Conservation (phyloP, 176 grass and related monocot species). For the Cymbopogon citratus region DNA sequence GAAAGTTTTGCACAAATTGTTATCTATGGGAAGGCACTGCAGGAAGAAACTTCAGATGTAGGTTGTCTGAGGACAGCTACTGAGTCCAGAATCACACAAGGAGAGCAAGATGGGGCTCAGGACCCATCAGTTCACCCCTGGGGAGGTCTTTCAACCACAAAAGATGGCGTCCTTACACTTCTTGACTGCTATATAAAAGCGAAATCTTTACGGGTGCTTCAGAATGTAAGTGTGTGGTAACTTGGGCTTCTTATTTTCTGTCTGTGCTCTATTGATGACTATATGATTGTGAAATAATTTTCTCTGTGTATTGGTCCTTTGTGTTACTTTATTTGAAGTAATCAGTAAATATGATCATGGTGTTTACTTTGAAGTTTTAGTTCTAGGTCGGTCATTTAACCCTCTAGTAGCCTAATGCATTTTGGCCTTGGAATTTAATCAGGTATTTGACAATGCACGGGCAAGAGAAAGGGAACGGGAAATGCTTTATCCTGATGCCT, state of each 20-base stretch:
- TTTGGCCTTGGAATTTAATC: constrained; percentile 11
- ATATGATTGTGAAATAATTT: constrained; percentile 11
- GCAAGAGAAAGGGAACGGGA: constrained; percentile 87
- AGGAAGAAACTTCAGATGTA: constrained; percentile 40
- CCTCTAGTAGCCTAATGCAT: constrained; percentile 22
- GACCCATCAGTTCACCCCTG: constrained; percentile 76
- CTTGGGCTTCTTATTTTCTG: constrained; percentile 4
- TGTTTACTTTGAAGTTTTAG: constrained; percentile 7
- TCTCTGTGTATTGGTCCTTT: constrained; percentile 7
- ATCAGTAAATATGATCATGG: not conserved
- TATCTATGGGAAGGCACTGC: constrained; percentile 65
- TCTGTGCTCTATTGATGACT: not conserved
- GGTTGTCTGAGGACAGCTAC: constrained; percentile 14
- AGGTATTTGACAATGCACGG: constrained; percentile 98
- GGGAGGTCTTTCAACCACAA: constrained; percentile 82
- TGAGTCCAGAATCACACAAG: constrained; percentile 25
- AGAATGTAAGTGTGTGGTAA: constrained; percentile 62
- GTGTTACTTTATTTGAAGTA: constrained; percentile 25
- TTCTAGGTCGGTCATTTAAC: constrained; percentile 4
- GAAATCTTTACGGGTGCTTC: constrained; percentile 61
- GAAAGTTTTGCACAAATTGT: constrained; percentile 82
- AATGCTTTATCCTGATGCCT: constrained; percentile 98
- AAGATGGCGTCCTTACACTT: constrained; percentile 82
- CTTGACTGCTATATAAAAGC: constrained; percentile 80
- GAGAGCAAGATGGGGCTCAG: constrained; percentile 42